These are phyloP conservation scores for Stagonosporopsis tanaceti DNA, from an alignment of 2,329 filamentous ascomycete species.

Conservation along the genomic window DNA sequence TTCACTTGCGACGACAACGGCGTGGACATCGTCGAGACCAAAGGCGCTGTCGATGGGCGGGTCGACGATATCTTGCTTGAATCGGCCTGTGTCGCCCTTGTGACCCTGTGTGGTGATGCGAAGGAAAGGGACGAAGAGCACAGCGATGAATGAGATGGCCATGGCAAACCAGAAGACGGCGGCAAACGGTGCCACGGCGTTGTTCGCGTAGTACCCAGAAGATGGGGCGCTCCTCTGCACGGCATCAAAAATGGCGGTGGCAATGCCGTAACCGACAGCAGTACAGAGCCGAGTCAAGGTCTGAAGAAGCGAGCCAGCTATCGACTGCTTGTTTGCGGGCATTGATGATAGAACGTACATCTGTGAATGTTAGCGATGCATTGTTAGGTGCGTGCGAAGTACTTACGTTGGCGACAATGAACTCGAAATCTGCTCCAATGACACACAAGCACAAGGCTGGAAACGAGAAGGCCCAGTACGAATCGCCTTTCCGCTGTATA, in stretches of 20 bases:
- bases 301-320: constrained; percentile 74
- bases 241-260: constrained; percentile 67
- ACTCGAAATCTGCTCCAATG: constrained; percentile 73
- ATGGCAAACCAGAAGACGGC: constrained; percentile 61
- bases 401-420: constrained; percentile 72
- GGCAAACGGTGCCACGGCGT: constrained; percentile 60
- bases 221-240: constrained; percentile 41
- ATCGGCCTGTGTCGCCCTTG: constrained; percentile 39
- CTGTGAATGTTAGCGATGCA: constrained; percentile 41
- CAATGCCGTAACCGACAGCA: constrained; percentile 68
- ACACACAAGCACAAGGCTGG: constrained; percentile 68
- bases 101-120: constrained; percentile 62
- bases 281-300: constrained; percentile 68
- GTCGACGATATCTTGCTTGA: constrained; percentile 5
- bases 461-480: constrained; percentile 73
- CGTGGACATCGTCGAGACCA: constrained; percentile 15
- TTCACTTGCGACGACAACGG: neutral
- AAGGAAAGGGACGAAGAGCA: constrained; percentile 62
- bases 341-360: constrained; percentile 75
- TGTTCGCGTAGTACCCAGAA: constrained; percentile 53
- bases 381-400: neutral
- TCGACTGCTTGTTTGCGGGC: constrained; percentile 67
- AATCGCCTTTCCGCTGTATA: constrained; percentile 62
- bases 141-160: constrained; percentile 53
- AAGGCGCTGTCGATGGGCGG: neutral